These are phyloP conservation scores for Thermothelomyces thermophilus DNA, from an alignment of 2,329 filamentous ascomycete species.

Conservation along the genomic window DNA sequence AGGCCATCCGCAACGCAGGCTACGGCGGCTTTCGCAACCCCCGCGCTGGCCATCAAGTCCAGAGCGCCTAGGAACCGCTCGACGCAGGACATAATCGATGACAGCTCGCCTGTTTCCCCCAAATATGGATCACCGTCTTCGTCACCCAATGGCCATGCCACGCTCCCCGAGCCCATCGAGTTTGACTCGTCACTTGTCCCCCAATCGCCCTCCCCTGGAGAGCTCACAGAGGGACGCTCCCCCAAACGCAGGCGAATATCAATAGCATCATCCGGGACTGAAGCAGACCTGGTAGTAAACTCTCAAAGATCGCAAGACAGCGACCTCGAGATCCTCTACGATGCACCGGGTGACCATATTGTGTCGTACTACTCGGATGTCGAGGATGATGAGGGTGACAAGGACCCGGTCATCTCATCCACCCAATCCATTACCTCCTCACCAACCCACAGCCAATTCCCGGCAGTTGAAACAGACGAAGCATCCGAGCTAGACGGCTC, in stretches of 20 bases:
- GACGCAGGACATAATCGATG: slow-evolving; percentile 24
- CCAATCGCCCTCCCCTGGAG: slow-evolving; percentile 9
- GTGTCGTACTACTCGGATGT: slow-evolving; percentile 4
- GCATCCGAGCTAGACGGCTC: not conserved
- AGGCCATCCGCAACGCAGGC: slow-evolving; percentile 15
- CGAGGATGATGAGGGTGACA: not conserved
- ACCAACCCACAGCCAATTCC: not conserved
- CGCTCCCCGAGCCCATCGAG: slow-evolving; percentile 24
- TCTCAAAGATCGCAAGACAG: not conserved
- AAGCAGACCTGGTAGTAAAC: not conserved
- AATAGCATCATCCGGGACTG: slow-evolving; percentile 19
- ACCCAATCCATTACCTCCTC: not conserved
- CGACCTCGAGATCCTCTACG: not conserved
- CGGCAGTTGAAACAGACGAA: not conserved
- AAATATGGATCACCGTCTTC: slow-evolving; percentile 1
- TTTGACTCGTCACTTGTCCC: slow-evolving; percentile 23
- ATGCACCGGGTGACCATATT: slow-evolving; percentile 7
- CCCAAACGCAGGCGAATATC: slow-evolving; percentile 36
- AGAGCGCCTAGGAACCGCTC: slow-evolving; percentile 13
- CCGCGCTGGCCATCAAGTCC: slow-evolving; percentile 14
- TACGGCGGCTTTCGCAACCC: slow-evolving; percentile 9
- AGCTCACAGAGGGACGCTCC: slow-evolving; percentile 15
- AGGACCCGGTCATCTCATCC: not conserved
- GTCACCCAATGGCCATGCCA: not conserved
- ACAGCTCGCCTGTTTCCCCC: slow-evolving; percentile 21